Evolutionary conservation across 2,329 filamentous ascomycete species (phyloP), one percentile per base, ranked within the genome.

Genomic region (Fusarium sp.): DNA sequence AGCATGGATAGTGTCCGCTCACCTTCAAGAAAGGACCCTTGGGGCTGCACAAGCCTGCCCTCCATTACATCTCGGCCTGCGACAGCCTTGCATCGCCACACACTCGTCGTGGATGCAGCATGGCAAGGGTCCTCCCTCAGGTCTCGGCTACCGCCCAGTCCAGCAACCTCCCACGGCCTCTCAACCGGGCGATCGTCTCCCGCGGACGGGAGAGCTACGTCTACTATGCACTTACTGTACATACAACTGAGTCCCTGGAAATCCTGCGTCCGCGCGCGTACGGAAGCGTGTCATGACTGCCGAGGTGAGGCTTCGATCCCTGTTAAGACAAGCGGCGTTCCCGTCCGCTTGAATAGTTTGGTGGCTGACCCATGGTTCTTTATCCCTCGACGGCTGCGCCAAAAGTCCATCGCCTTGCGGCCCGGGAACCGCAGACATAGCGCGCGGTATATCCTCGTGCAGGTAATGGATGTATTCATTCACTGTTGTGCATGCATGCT

Each of bases 231-330:
- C 29, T 11, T 31, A 27, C 7, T 44, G 40, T 9, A 11, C 6
- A 54, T 56, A 42, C 33, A 36, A 58, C 25, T 18, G 58, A 50
- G 66, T 64, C 60, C 67, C 61, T 68, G 29, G 44, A 31, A 60
- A 56, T 40, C 36, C 50, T 63, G 61, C 38, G 34, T 64, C 54
- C 38, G 64, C 58, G 59, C 64, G 40, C 62, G 31, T 70, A 62
- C 68, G 64, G 56, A 69, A 62, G 73, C 69, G 61, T 74, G 67
- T 68, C 73, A 74, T 74, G 61, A 64, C 58, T 44, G 49, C 54
- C 58, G 49, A 64, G 40, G 56, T 50, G 44, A 64, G 25, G 56
- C 56, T 36, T 69, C 68, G 55, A 73, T 65, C 64, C 56, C 58
- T 60, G 49, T 57, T 34, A 57, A 64, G 44, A 38, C 34, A 58